phyloP scores from a whole-genome alignment of 2,329 filamentous ascomycete species.

The Trichothecium sympodiale region DNA sequence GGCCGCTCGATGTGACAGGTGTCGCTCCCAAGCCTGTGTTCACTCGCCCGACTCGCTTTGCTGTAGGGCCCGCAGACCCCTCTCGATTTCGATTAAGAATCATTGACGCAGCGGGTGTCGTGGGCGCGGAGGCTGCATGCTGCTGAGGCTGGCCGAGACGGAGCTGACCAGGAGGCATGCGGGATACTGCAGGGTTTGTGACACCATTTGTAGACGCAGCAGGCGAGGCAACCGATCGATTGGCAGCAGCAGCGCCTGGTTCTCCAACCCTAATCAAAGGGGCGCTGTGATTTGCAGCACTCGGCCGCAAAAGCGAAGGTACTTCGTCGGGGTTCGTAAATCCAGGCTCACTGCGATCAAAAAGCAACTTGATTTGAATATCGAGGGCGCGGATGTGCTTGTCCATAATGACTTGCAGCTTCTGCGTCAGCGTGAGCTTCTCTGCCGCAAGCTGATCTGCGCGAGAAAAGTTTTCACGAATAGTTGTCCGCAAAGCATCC shows the following conservation, averaged over 20 bases:
- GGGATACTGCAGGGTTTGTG: constrained; percentile 26
- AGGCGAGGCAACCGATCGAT: constrained; percentile 19
- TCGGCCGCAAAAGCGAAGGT: constrained; percentile 49
- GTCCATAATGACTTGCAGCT: constrained; percentile 47
- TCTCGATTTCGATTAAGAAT: constrained; percentile 42
- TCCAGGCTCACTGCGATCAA: constrained; percentile 49
- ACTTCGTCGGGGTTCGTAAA: constrained; percentile 52
- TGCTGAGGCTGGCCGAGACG: constrained; percentile 8
- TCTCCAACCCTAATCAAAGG: constrained; percentile 16
- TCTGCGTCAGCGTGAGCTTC: constrained; percentile 60
- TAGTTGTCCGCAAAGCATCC: constrained; percentile 52
- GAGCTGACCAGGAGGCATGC: constrained; percentile 27
- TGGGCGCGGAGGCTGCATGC: constrained; percentile 44
- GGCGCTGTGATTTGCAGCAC: constrained; percentile 38
- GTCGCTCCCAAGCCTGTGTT: constrained; percentile 35
- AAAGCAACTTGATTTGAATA: constrained; percentile 48
- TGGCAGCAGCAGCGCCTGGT: constrained; percentile 11
- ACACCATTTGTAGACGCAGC: not conserved
- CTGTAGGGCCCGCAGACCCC: constrained; percentile 48
- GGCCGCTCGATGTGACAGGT: constrained; percentile 41
- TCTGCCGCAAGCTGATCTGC: constrained; percentile 64
- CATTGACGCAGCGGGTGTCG: constrained; percentile 49
- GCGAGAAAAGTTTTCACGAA: constrained; percentile 56
- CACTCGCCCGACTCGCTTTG: constrained; percentile 41
- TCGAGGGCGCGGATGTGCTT: constrained; percentile 55